Evolutionary conservation across 352 stramenopile genomes (phyloP), one percentile per base, ranked within the genome.

Genomic region (Phytophthora hibernalis): DNA sequence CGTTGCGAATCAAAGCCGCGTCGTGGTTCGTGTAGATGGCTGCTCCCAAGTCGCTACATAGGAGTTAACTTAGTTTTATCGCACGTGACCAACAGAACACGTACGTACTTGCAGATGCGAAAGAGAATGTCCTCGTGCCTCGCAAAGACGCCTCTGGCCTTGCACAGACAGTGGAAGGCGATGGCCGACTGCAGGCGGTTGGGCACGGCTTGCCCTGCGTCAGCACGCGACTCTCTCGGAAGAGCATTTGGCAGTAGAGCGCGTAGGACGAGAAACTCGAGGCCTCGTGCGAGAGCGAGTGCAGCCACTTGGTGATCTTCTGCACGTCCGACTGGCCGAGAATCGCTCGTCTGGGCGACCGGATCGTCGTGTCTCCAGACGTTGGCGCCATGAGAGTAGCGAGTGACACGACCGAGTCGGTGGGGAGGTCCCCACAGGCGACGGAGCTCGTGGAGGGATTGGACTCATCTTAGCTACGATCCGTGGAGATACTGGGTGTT

Each of bases 231-330:
- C 78, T 87, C 52, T 93, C 83, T 31, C 68, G 80, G 51, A 93
- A 90, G 9, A 92, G 68, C 70, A 86, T 89, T 51, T 93, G 80
- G 44, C 83, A 91, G 51, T 91, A 92, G 28, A 92, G 67, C 42
- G 80, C 83, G 53, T 89, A 93, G 22, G 85, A 93, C 43, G 76
- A 76, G 58, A 83, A 93, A 33, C 64, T 63, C 1, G 52, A 45
- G 12, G 49, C 43, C 55, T 92, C 83, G 1, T 49, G 56, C 31
- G 76, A 65, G 15, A 93, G 74, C 38, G 74, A 87, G 5, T 74
- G 45, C 16, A 93, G 77, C 85, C 85, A 93, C 24, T 58, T 65
- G 7, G 70, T 83, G 65, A 93, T 86, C 70, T 91, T 90, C 18
- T 82, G 70, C 21, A 82, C 53, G 58, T 92, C 85, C 0, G 76